phyloP scores from a whole-genome alignment of 1,284 basidiomycete genomes.

The Puccinia brachypodii region DNA sequence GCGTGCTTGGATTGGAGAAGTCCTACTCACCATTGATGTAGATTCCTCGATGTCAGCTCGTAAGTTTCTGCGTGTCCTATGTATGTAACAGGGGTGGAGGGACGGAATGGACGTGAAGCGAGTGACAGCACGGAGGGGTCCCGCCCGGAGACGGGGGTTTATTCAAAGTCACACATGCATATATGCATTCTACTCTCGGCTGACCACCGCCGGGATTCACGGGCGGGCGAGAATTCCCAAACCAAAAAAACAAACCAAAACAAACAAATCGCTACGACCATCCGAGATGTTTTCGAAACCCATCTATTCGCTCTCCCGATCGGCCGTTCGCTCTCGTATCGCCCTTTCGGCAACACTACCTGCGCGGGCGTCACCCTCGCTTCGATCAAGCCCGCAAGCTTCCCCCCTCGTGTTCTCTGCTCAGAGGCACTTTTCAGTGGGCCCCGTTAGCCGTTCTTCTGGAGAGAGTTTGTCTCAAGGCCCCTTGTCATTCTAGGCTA shows the following conservation, averaged over 20 bases:
- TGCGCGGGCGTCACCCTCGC: background rate
- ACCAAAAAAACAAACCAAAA: background rate
- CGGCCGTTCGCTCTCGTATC: background rate
- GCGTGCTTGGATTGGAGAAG: background rate
- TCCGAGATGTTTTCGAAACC: conserved; percentile 20
- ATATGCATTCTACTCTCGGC: background rate
- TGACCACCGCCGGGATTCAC: background rate
- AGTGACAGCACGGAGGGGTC: background rate
- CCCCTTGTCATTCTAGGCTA: background rate
- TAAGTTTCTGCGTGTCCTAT: background rate
- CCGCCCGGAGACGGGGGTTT: background rate
- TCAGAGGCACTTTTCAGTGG: conserved; percentile 8
- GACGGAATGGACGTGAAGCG: no score
- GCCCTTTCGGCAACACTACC: background rate
- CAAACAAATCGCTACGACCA: background rate
- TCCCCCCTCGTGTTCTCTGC: background rate
- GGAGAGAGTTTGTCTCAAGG: conserved; percentile 14
- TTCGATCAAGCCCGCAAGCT: conserved; percentile 25
- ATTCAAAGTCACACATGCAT: background rate
- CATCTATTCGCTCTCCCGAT: conserved; percentile 8
- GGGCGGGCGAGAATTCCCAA: no score
- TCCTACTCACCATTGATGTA: conserved; percentile 4
- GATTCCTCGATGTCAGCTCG: background rate
- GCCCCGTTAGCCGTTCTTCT: background rate
- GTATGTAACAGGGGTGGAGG: background rate